A percentile compares a stretch with the other conserved stretches of the same genome.
Conservation (phyloP, 805 yeast genomes). For the Yamadazyma olivae region DNA sequence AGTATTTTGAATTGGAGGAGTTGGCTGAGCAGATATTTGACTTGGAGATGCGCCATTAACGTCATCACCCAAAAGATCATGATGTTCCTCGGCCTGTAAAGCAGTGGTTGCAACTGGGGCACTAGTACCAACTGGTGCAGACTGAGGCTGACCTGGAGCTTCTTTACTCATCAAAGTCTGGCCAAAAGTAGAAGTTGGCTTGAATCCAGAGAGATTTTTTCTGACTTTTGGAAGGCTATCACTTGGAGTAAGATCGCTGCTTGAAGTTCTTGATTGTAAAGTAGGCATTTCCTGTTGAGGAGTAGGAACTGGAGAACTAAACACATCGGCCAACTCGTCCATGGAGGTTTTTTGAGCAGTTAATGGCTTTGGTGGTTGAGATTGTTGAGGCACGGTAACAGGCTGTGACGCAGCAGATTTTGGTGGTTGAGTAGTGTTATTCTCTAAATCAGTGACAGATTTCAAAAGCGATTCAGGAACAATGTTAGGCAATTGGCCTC, state of each 20-base stretch:
- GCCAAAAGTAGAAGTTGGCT: conserved; percentile 85
- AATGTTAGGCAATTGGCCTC: conserved; percentile 71
- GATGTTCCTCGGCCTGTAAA: conserved; percentile 15
- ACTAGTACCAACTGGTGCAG: too few species aligned
- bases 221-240: conserved; percentile 32
- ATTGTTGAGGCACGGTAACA: neutral
- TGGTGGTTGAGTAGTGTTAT: neutral
- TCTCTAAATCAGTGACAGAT: conserved; percentile 15
- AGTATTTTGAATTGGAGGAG: conserved; percentile 1
- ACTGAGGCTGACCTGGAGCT: conserved; percentile 6
- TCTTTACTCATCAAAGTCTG: conserved; percentile 52
- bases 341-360: conserved; percentile 48
- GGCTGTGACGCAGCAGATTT: conserved; percentile 3
- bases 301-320: conserved; percentile 25
- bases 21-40: conserved; percentile 10
- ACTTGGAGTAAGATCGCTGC: conserved; percentile 29
- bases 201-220: conserved; percentile 47
- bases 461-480: conserved; percentile 64
- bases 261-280: conserved; percentile 25
- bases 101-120: conserved; percentile 6
- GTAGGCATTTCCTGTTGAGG: conserved; percentile 13
- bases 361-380: conserved; percentile 3
- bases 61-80: conserved; percentile 35
- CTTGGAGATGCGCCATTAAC: conserved; percentile 9
- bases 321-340: conserved; percentile 60